Evolutionary conservation across 2,329 filamentous ascomycete species (phyloP), one percentile per base, ranked within the genome.

Genomic region (Talaromyces sp.): DNA sequence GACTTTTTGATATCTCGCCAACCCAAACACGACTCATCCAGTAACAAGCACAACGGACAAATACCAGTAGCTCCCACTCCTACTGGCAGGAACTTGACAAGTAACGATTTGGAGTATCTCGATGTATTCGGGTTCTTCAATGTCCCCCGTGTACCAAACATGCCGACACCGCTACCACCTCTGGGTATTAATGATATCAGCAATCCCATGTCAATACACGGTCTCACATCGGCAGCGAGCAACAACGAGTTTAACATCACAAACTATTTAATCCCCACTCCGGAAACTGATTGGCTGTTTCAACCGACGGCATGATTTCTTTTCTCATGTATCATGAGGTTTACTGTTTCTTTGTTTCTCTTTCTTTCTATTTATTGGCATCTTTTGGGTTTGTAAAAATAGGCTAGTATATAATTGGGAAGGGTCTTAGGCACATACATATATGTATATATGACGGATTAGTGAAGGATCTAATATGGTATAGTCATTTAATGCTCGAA

Each of bases 61-160:
- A 17, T 30, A 67, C 58, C 73, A 62, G 71, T 63, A 55, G 62
- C 52, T 61, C 62, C 59, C 64, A 59, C 66, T 13, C 39, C 66
- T 4, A 30, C 39, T 30, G 36, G 49, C 32, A 55, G 54, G 9
- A 58, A 32, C 17, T 15, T 63, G 25, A 54, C 61, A 49, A 55
- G 56, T 1, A 91, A 95, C 67, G 92, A 96, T 70, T 80, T 96
- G 3, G 93, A 96, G 72, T 96, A 96, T 71, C 80, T 96, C 2
- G 92, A 96, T 68, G 90, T 96, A 0, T 96, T 97, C 72, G 91
- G 95, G 68, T 96, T 96, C 72, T 97, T 96, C 81, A 96, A 96
- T 71, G 87, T 96, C 60, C 93, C 93, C 0, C 81, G 92, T 19
- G 78, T 96, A 27, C 84, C 84, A 0, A 75, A 78, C 22, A 61